These are phyloP conservation scores for Leccinum fuscescens DNA, from an alignment of 1,284 basidiomycete species.

Conservation along the genomic window DNA sequence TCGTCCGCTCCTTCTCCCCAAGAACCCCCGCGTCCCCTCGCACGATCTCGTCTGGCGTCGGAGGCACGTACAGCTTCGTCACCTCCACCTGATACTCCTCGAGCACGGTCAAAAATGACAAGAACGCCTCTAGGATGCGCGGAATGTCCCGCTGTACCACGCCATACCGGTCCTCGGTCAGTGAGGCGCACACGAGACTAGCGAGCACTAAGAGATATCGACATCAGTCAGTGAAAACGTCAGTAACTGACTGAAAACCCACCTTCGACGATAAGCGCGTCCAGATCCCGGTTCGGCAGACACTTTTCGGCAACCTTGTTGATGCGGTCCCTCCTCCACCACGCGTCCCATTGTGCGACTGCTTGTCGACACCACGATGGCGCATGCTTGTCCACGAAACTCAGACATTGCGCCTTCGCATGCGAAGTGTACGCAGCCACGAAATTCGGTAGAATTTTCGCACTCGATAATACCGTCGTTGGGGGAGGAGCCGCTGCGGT, in stretches of 20 bases:
- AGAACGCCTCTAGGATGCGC: conserved; percentile 71
- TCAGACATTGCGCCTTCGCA: conserved; percentile 7
- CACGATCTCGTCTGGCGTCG: conserved; percentile 37
- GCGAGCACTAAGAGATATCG: conserved; percentile 53
- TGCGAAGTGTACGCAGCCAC: conserved; percentile 20
- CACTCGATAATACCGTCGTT: background rate
- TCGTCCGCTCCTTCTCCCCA: conserved; percentile 34
- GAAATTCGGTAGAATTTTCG: conserved; percentile 1
- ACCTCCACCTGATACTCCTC: conserved; percentile 60
- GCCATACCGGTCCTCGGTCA: conserved; percentile 78
- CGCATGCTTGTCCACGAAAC: conserved; percentile 19
- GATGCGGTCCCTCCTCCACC: conserved; percentile 58
- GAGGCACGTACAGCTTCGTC: conserved; percentile 35
- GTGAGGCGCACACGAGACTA: conserved; percentile 66
- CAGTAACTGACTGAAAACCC: conserved; percentile 11
- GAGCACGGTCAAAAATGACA: conserved; percentile 62
- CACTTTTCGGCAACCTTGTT: conserved; percentile 51
- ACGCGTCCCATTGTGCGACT: conserved; percentile 31
- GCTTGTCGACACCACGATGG: conserved; percentile 35
- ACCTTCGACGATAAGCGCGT: conserved; percentile 61
- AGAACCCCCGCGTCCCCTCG: conserved; percentile 30
- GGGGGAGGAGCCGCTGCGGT: background rate
- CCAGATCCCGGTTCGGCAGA: conserved; percentile 58
- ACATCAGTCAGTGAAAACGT: background rate
- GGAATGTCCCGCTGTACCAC: conserved; percentile 83